Evolutionary conservation across 805 yeast genomes (phyloP), one percentile per base, ranked within the genome.

Genomic region (Clavispora fructus): DNA sequence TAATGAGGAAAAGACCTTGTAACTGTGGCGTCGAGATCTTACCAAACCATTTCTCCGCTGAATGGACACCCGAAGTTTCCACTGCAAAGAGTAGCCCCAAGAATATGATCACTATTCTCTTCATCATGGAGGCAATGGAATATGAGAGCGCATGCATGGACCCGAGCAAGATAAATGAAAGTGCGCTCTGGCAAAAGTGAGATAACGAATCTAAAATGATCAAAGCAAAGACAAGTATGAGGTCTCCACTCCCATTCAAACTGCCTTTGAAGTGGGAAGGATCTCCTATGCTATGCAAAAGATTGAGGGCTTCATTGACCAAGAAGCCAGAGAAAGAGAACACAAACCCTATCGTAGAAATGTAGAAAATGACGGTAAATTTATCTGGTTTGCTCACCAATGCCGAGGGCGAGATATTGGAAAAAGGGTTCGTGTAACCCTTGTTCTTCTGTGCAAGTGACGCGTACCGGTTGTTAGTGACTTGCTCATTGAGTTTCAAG

Each of bases 51-150:
- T 55, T 57, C 12, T 41, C 43, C 1, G 54, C 40, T 27, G 50
- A 55, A 29, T 51, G 41, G 35, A 16, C 42, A 4, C 27, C 37
- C 6, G 45, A 39, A 73, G 75, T 25, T 74, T 76, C 72, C 76
- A 78, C 46, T 1, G 62, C 64, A 35, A 85, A 48, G 69, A 67
- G 40, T 7, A 91, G 86, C 56, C 96, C 87, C 1, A 84, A 83
- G 1, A 85, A 75, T 38, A 90, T 89, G 28, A 90, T 79, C 1
- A 87, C 85, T n/a, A 90, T 85, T 57, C 96, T 80, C 67, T 90
- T 90, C 79, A 90, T 78, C 78, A 90, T 77, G 38, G 87, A 82
- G 3, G 96, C 96, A 47, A 90, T 83, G 1, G 95, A 85, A 65
- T 88, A 90, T 3, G 94, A 80, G 11, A 90, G 82, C 0, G 97